Evolutionary conservation across 2,329 filamentous ascomycete species (phyloP), one percentile per base, ranked within the genome.

Genomic region (Fusarium tjaetaba): DNA sequence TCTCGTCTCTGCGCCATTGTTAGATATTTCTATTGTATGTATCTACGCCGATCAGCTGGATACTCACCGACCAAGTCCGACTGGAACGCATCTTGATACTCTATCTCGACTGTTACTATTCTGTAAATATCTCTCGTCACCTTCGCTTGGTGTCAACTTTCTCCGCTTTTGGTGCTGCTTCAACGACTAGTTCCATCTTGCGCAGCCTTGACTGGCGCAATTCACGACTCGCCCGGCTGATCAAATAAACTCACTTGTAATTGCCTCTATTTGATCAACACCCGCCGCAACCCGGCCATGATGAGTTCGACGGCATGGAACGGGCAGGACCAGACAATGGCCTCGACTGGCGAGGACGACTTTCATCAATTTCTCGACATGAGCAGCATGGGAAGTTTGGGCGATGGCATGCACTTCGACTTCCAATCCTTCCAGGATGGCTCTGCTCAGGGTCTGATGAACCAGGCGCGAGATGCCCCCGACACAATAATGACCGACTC

Each of bases 341-440:
- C 86, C 34, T 79, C 85, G 16, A 75, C 84, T 11, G 79, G 84
- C 57, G 89, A 91, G 53, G 89, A 91, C 79, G 89, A 91, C 43
- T 91, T 92, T 78, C 86, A 90, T 72, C 89, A 91, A 74, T 91
- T 91, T 66, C 84, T 92, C 70, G 87, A 91, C 73, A 88, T 92
- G 84, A 87, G 85, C 65, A 82, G 82, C 75, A 89, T 91, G 84
- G 84, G 84, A 36, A 85, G 81, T 70, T 81, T 91, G 65, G 80
- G 81, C 69, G 88, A 90, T 62, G 82, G 83, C 59, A 84, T 91
- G 77, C 85, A 87, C 68, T 92, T 91, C 76, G 88, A 91, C 78
- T 92, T 91, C 71, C 84, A 86, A 43, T 84, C 87, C 66, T 91
- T 90, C 75, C 85, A 85, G 70, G 80, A 82, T 69, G 80, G 80